A percentile compares a stretch with the other conserved stretches of the same genome.
phyloP scores from a whole-genome alignment of 139 green algal genomes.

The Ettlia oleoabundans region DNA sequence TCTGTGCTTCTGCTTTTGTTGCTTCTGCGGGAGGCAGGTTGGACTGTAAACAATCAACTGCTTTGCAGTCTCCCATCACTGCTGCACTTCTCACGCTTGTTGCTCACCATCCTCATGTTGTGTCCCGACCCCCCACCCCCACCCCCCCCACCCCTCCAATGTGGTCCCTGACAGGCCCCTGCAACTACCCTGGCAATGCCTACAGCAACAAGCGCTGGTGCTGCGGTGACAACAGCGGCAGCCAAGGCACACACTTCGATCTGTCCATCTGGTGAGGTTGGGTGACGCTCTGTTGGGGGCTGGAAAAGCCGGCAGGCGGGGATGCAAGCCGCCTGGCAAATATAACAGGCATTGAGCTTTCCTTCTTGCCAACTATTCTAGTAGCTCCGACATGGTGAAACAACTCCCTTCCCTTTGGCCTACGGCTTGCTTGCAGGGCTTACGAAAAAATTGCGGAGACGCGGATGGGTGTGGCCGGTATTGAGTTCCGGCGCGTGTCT shows the following conservation, averaged over 20 bases:
- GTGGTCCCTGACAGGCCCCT: constrained; percentile 42
- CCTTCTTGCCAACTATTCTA: not conserved
- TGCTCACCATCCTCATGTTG: not conserved
- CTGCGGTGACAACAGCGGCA: constrained; percentile 39
- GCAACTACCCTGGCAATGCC: constrained; percentile 44
- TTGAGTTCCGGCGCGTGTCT: constrained; percentile 33
- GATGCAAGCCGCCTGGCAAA: too few species aligned
- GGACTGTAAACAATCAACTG: too few species aligned
- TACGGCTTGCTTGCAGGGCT: not conserved
- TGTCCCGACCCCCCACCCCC: not conserved
- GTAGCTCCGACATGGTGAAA: too few species aligned
- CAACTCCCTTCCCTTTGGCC: not conserved
- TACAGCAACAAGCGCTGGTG: constrained; percentile 57
- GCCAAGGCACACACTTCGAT: constrained; percentile 38
- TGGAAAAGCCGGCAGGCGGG: too few species aligned
- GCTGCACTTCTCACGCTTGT: too few species aligned
- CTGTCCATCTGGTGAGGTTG: constrained; percentile 44
- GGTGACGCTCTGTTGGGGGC: too few species aligned
- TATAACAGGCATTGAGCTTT: not conserved
- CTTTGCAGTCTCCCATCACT: too few species aligned
- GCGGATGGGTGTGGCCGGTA: constrained; percentile 22
- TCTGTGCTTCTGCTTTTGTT: too few species aligned
- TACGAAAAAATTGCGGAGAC: constrained; percentile 38
- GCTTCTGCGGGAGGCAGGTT: too few species aligned
- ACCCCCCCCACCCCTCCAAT: not conserved